Conservation (phyloP, 768 basidiomycete species). For the Cystofilobasidium ferigula region DNA sequence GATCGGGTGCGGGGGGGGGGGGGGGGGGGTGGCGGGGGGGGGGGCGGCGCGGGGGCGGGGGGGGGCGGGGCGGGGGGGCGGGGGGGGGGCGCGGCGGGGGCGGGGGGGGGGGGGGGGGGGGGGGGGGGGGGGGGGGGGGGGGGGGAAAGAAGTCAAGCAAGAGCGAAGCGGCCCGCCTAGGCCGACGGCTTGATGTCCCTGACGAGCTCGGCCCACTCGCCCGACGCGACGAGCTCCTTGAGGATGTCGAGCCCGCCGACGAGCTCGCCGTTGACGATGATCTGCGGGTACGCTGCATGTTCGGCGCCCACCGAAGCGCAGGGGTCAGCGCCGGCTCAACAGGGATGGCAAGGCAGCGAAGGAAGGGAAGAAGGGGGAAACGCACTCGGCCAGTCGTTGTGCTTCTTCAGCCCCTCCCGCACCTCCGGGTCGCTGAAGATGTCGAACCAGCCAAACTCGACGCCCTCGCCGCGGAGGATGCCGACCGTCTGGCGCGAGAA, state of each 20-base stretch:
- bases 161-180: no score
- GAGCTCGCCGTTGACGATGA: conserved; percentile 79
- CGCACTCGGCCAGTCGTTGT: conserved; percentile 74
- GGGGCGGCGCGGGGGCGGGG: no score
- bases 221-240: conserved; percentile 70
- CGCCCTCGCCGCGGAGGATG: conserved; percentile 52
- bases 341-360: neutral
- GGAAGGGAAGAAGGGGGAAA: neutral
- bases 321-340: neutral
- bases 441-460: conserved; percentile 68
- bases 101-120: no score
- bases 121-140: no score
- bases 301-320: neutral
- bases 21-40: no score
- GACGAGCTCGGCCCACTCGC: conserved; percentile 55
- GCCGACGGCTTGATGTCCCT: conserved; percentile 15
- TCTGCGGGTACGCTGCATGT: conserved; percentile 53
- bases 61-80: no score
- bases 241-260: conserved; percentile 92
- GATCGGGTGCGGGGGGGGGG: no score
- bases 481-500: conserved; percentile 71
- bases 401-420: conserved; percentile 64
- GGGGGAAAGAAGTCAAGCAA: no score
- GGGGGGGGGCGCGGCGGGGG: no score
- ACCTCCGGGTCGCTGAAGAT: conserved; percentile 72